These are phyloP conservation scores for Chaetomium cochliodes DNA, from an alignment of 495 filamentous ascomycete species.

Conservation along the genomic window DNA sequence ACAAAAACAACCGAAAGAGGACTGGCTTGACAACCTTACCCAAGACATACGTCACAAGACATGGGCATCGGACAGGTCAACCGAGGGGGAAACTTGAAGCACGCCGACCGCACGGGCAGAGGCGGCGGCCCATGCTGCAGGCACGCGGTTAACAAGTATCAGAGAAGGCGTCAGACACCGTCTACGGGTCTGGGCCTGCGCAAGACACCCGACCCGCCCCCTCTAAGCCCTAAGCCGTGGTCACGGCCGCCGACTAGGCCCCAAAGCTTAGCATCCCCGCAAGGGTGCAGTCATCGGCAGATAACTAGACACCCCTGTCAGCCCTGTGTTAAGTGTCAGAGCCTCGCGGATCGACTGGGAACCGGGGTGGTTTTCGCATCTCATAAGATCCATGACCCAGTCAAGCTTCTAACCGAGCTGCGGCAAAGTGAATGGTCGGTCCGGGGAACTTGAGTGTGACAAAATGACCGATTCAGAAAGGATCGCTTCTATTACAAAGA, in stretches of 20 bases:
- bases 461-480: background rate
- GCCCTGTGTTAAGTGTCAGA: background rate
- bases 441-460: background rate
- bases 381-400: background rate
- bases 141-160: background rate
- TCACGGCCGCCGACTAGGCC: background rate
- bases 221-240: background rate
- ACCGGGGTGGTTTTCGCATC: slow-evolving; percentile 2
- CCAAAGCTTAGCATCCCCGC: background rate
- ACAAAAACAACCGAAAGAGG: background rate
- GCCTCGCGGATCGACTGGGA: background rate
- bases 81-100: slow-evolving; percentile 1
- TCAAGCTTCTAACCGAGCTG: background rate
- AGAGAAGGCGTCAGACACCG: background rate
- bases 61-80: background rate
- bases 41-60: slow-evolving; percentile 7
- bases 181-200: background rate
- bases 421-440: background rate
- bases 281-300: background rate
- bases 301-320: background rate
- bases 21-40: background rate
- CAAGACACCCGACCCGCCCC: background rate
- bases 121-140: slow-evolving; percentile 6
- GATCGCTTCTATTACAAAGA: background rate
- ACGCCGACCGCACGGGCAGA: slow-evolving; percentile 6